Conservation (phyloP, 306 rosid species). For the Inga laurina region DNA sequence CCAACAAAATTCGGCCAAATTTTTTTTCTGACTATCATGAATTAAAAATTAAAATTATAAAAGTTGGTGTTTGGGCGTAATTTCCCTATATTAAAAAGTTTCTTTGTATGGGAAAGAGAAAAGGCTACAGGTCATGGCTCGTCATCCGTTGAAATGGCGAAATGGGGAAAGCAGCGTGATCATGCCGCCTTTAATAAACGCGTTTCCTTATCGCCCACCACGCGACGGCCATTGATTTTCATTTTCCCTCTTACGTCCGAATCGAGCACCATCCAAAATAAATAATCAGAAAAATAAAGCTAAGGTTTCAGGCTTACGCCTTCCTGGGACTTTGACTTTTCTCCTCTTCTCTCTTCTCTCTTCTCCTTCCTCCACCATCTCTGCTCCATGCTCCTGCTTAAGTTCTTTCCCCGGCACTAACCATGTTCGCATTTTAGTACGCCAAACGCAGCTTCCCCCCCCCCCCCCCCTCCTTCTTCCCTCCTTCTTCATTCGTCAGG, state of each 20-base stretch:
- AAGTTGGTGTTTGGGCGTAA: background rate
- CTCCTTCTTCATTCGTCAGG: conserved; percentile 9
- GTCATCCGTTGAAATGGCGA: conserved; percentile 24
- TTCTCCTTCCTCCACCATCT: conserved; percentile 16
- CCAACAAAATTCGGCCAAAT: background rate
- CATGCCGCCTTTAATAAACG: conserved; percentile 22
- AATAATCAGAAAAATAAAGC: background rate
- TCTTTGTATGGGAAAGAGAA: background rate
- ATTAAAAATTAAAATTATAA: no score
- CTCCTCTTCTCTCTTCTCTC: conserved; percentile 20
- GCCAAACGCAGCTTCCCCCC: background rate
- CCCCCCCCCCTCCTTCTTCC: background rate
- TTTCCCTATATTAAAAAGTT: background rate
- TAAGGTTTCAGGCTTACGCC: conserved; percentile 15
- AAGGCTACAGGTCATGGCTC: background rate
- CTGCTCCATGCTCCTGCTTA: background rate
- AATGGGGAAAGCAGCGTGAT: conserved; percentile 12
- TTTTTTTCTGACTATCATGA: background rate
- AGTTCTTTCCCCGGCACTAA: background rate
- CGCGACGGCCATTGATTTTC: conserved; percentile 13
- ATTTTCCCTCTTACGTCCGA: conserved; percentile 15
- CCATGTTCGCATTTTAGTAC: background rate
- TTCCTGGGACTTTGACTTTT: conserved; percentile 38
- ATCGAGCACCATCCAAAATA: background rate
- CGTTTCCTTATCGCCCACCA: conserved; percentile 20